Evolutionary conservation across 257 asterid genomes (phyloP), one percentile per base, ranked within the genome.

Genomic region (Solanum commersonii): DNA sequence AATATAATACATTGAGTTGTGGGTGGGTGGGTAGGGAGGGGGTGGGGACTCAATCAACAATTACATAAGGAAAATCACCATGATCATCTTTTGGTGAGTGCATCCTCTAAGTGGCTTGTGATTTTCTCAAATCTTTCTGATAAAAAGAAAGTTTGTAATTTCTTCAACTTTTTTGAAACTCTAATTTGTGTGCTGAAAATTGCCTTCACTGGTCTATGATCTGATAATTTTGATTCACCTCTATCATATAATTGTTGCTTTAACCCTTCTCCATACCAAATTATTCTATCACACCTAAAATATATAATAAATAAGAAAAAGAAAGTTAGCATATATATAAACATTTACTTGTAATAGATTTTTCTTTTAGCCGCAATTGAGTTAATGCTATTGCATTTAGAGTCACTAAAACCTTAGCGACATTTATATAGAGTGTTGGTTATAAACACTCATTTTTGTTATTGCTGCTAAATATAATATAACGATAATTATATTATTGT

Each of bases 241-340:
- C 97, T 92, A 11, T 86, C 89, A 74, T 94, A 94, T 8, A n/a
- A 2, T 9, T 91, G 88, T 88, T 93, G 95, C 84, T 93, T 93
- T 88, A 94, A 29, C 6, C 93, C 95, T 87, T 93, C 93, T 31
- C 97, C 95, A 35, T 81, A 87, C 97, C 96, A 93, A 78, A 94
- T 94, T 90, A 94, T 94, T 33, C 97, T 90, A 29, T 94, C 97
- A 88, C 97, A 94, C 97, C 97, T 94, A 25, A 25, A 84, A 38
- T 38, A 38, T 38, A 29, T 33, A 42, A 23, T 33, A 49, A 15
- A 29, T 11, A 11, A 67, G 22, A 13, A 68, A 10, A 29, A 68
- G 27, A 25, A 68, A 6, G 10, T 27, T 27, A 27, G 37, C 74
- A 67, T 27, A 27, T 68, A 27, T 27, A 56, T 18, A 56, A 0